phyloP scores from a whole-genome alignment of 495 filamentous ascomycete genomes.

The Bryoglossum gracile region DNA sequence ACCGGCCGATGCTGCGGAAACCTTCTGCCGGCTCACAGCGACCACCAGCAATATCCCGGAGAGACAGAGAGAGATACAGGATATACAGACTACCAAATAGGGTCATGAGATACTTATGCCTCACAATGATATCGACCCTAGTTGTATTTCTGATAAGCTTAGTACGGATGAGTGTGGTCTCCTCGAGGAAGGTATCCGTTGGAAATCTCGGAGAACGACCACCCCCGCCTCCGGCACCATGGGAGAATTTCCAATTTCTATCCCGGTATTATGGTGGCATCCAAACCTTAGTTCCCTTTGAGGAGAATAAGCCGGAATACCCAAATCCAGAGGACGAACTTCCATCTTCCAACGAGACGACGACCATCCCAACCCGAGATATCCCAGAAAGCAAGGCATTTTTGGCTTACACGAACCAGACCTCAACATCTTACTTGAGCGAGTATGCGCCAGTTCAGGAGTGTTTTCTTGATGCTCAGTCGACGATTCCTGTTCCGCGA shows the following conservation, averaged over 20 bases:
- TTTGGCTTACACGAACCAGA: constrained; percentile 62
- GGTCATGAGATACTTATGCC: constrained; percentile 64
- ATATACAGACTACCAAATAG: constrained; percentile 56
- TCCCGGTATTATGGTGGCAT: constrained; percentile 81
- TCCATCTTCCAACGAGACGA: constrained; percentile 27
- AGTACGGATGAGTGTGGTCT: constrained; percentile 59
- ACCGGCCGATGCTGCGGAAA: constrained; percentile 45
- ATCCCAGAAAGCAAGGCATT: constrained; percentile 52
- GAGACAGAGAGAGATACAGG: not conserved
- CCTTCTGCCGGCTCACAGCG: constrained; percentile 7
- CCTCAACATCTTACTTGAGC: constrained; percentile 47
- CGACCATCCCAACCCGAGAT: constrained; percentile 21
- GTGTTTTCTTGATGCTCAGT: constrained; percentile 66
- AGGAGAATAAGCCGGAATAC: constrained; percentile 67
- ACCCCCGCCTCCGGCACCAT: constrained; percentile 54
- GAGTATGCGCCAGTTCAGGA: constrained; percentile 59
- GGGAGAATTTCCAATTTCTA: constrained; percentile 78
- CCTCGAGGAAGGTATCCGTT: constrained; percentile 52
- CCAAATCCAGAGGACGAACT: constrained; percentile 47
- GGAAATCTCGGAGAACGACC: constrained; percentile 41
- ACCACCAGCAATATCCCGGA: constrained; percentile 11
- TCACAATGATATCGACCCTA: constrained; percentile 58
- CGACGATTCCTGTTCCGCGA: constrained; percentile 54
- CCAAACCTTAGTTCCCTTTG: constrained; percentile 51
- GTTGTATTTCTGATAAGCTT: constrained; percentile 66